Evolutionary conservation across 257 asterid species (phyloP).

Genomic region (Nicotiana undulata): DNA sequence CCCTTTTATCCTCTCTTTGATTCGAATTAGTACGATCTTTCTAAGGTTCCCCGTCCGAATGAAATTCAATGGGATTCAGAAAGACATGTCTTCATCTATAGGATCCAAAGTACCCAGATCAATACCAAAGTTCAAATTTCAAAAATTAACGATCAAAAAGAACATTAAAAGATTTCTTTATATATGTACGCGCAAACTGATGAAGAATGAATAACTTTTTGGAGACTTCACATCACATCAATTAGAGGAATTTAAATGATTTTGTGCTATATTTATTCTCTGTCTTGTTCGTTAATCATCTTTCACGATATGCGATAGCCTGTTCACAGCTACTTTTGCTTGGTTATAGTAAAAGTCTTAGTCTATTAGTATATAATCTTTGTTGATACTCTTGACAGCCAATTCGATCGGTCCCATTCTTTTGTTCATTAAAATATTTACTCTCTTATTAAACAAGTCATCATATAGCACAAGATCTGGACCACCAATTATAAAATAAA

Average conservation of each 20-base stretch:
- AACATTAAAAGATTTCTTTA: neutral
- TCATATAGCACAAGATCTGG: neutral
- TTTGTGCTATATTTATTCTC: too few relatives aligned
- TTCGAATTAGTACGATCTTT: too few relatives aligned
- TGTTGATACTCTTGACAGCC: conserved; percentile 17
- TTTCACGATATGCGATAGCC: neutral
- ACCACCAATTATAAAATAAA: neutral
- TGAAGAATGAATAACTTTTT: neutral
- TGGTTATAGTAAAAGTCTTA: neutral
- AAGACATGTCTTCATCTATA: too few relatives aligned
- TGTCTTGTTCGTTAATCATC: neutral
- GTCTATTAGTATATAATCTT: neutral
- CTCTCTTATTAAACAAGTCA: neutral
- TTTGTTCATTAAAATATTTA: neutral
- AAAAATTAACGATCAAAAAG: too few relatives aligned
- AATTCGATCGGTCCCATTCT: neutral
- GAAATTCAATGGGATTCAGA: too few relatives aligned
- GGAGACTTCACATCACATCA: neutral
- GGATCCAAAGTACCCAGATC: too few relatives aligned
- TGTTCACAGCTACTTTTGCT: neutral
- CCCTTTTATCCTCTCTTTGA: neutral
- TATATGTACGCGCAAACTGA: neutral
- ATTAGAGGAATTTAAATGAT: neutral
- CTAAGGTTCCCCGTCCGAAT: too few relatives aligned
- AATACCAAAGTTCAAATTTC: neutral